Evolutionary conservation across 2,329 filamentous ascomycete genomes (phyloP), one percentile per base, ranked within the genome.

Genomic region (Hymenoscyphus salicellus): DNA sequence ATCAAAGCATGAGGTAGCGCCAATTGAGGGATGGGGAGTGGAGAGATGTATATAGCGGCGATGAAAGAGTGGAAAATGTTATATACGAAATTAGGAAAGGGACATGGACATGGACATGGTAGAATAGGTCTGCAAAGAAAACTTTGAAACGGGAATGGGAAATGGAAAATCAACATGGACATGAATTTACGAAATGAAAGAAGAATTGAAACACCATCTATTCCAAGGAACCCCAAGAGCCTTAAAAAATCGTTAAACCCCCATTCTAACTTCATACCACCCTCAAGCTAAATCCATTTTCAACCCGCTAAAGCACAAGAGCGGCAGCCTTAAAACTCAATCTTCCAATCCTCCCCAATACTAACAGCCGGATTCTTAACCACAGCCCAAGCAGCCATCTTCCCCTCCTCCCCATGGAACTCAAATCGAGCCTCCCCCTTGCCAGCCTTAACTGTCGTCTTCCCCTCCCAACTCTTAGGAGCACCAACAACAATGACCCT

Each of bases 401-500:
- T 82, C 2, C 78, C 79, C 28, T 79, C 77, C 17, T 78, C 80
- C 46, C 78, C 78, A 72, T 83, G 78, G 73, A 85, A 93, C 68
- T 86, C 84, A 52, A 91, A 81, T 65, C 89, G 78, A 14, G 84
- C 83, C 2, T 83, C 83, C 75, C 83, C 82, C 36, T 81, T 81
- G 75, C 81, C 80, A 61, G 85, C 83, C 72, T 76, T 83, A 1
- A 88, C 88, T 69, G 81, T 83, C 68, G 78, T 81, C 79, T 86
- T 89, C 58, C 79, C 80, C 67, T 84, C 84, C 93, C 93, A 97
- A 23, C 80, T 78, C 38, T 83, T 80, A 0, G 92, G 91, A 2
- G 91, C 92, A 55, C 91, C 92, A 23, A 98, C 87, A 58, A 99
- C 72, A 57, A 98, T 82, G 63, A 98, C 84, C 79, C 90, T 93